These are phyloP conservation scores for Tylopilus sp. DNA, from an alignment of 1,284 basidiomycete genomes.

Conservation along the genomic window DNA sequence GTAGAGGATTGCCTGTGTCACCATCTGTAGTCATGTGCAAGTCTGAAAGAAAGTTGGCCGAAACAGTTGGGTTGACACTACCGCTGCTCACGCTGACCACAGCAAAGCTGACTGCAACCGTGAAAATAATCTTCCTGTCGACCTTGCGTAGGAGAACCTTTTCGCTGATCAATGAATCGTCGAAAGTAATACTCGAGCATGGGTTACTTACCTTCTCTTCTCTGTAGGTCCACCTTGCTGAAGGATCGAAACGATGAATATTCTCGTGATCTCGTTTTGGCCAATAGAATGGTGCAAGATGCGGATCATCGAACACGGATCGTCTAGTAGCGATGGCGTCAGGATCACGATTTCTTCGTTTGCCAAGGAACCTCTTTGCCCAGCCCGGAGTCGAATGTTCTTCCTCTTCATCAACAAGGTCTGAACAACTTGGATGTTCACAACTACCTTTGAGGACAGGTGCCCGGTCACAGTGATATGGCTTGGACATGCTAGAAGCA, in stretches of 20 bases:
- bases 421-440: not conserved
- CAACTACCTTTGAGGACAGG: too few relatives aligned
- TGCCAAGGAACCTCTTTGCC: constrained; percentile 3
- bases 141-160: constrained; percentile 43
- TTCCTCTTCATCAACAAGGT: constrained; percentile 13
- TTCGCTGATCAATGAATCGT: constrained; percentile 1
- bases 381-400: not conserved
- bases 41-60: constrained; percentile 66
- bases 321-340: constrained; percentile 34
- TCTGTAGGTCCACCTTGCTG: constrained; percentile 65
- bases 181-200: not conserved
- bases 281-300: constrained; percentile 50
- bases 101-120: constrained; percentile 48
- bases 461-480: too few relatives aligned
- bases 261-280: constrained; percentile 62
- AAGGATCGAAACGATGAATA: constrained; percentile 61
- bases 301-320: constrained; percentile 59
- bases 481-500: too few relatives aligned
- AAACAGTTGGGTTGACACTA: constrained; percentile 63
- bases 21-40: constrained; percentile 58
- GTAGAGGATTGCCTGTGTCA: constrained; percentile 5
- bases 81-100: constrained; percentile 44
- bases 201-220: constrained; percentile 54
- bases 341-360: not conserved
- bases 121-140: constrained; percentile 50